Conservation (phyloP, 768 basidiomycete genomes). For the Lentinula lateritia region DNA sequence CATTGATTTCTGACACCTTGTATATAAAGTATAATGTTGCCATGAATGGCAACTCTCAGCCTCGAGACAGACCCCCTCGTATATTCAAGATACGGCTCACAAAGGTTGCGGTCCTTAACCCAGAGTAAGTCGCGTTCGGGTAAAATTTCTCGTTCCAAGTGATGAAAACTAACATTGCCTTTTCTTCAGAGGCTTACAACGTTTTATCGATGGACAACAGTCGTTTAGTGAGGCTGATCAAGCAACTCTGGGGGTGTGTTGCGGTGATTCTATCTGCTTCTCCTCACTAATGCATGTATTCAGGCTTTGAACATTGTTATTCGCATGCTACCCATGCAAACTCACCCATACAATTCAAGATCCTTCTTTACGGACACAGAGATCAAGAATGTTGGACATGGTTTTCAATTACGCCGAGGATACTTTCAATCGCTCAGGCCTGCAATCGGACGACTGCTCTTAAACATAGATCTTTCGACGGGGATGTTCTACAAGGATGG, state of each 20-base stretch:
- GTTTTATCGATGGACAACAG: conserved; percentile 60
- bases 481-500: conserved; percentile 73
- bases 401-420: conserved; percentile 71
- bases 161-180: neutral
- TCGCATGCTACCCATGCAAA: conserved; percentile 65
- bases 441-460: conserved; percentile 52
- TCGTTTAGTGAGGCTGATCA: conserved; percentile 63
- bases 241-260: conserved; percentile 55
- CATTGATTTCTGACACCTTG: neutral
- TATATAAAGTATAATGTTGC: conserved; percentile 15
- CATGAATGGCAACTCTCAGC: conserved; percentile 36
- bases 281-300: neutral
- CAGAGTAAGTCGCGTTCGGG: conserved; percentile 19
- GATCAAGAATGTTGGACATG: conserved; percentile 46
- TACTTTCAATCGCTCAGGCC: conserved; percentile 80
- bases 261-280: neutral
- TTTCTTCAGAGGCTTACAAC: conserved; percentile 39
- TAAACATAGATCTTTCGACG: conserved; percentile 77
- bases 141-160: neutral
- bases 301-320: conserved; percentile 74
- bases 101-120: conserved; percentile 52
- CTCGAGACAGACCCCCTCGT: conserved; percentile 33
- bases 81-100: conserved; percentile 49
- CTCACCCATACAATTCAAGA: conserved; percentile 66
- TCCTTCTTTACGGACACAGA: conserved; percentile 67